A percentile compares a stretch with the other conserved stretches of the same genome.
These are phyloP conservation scores for Apiotrichum porosum DNA, from an alignment of 1,284 basidiomycete genomes.

Conservation along the genomic window DNA sequence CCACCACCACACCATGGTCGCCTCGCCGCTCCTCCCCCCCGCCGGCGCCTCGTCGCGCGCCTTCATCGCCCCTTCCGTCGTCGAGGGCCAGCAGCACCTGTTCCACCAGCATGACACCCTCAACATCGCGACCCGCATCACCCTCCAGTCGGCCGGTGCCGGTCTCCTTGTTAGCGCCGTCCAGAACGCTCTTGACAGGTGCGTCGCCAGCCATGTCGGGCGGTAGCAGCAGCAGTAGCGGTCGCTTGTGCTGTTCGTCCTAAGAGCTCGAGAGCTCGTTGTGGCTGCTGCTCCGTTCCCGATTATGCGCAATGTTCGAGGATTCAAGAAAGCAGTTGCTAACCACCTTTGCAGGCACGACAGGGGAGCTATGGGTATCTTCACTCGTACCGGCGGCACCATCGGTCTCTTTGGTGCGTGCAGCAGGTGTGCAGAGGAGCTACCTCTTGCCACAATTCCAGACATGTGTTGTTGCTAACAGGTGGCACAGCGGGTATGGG, in stretches of 20 bases:
- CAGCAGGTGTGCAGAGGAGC: background rate
- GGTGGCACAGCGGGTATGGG: conserved; percentile 88
- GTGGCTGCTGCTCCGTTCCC: background rate
- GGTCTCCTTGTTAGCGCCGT: conserved; percentile 73
- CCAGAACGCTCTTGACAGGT: conserved; percentile 72
- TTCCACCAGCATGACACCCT: conserved; percentile 42
- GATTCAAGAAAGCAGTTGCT: background rate
- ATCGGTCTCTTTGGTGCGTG: conserved; percentile 73
- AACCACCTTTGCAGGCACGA: conserved; percentile 54
- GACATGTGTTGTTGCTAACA: too few species aligned
- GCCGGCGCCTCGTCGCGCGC: conserved; percentile 16
- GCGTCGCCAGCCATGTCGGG: conserved; percentile 16
- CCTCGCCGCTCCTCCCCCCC: conserved; percentile 36
- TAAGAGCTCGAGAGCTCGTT: too few species aligned
- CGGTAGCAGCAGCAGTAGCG: background rate
- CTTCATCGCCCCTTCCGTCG: conserved; percentile 37
- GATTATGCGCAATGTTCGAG: too few species aligned
- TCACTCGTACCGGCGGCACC: conserved; percentile 71
- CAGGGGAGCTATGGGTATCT: conserved; percentile 78
- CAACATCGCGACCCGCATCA: conserved; percentile 56
- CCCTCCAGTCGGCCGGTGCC: conserved; percentile 65
- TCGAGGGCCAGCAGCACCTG: conserved; percentile 24
- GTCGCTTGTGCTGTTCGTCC: too few species aligned
- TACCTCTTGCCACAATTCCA: background rate
- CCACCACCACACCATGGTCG: conserved; percentile 18